Conservation (phyloP, 2,329 filamentous ascomycete genomes). For the Podosphaera xanthii region DNA sequence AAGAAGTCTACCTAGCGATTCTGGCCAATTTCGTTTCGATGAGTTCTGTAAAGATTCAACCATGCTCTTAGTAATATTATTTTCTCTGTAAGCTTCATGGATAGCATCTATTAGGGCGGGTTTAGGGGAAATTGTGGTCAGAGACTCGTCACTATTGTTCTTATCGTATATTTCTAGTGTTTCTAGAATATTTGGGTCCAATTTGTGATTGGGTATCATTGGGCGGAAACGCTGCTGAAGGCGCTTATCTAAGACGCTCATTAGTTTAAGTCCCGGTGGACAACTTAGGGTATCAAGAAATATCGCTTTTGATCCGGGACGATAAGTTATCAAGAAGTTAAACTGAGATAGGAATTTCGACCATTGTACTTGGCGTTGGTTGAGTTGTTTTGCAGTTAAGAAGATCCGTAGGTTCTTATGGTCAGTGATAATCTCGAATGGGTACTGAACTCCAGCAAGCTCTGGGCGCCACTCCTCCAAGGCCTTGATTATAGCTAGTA, state of each 20-base stretch:
- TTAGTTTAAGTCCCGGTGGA: background rate
- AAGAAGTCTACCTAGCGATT: too few relatives aligned
- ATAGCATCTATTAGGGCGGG: too few relatives aligned
- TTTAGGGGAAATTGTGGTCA: too few relatives aligned
- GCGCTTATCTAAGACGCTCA: conserved; percentile 1
- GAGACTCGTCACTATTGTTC: background rate
- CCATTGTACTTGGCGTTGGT: background rate
- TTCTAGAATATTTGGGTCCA: background rate
- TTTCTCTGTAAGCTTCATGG: too few relatives aligned
- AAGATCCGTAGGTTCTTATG: background rate
- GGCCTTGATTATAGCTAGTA: background rate
- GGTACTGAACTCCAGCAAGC: background rate
- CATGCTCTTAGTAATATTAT: too few relatives aligned
- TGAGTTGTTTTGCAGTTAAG: background rate
- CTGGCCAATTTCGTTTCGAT: too few relatives aligned
- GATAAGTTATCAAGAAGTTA: background rate
- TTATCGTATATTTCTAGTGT: background rate
- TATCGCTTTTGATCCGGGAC: background rate
- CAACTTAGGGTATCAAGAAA: background rate
- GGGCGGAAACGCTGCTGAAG: background rate
- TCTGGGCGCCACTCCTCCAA: background rate
- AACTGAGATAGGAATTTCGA: background rate
- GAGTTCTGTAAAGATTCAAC: too few relatives aligned
- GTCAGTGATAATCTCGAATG: background rate
- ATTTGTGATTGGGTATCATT: background rate